Evolutionary conservation across 2,329 filamentous ascomycete genomes (phyloP), one percentile per base, ranked within the genome.

Genomic region (Penicillium sp.): DNA sequence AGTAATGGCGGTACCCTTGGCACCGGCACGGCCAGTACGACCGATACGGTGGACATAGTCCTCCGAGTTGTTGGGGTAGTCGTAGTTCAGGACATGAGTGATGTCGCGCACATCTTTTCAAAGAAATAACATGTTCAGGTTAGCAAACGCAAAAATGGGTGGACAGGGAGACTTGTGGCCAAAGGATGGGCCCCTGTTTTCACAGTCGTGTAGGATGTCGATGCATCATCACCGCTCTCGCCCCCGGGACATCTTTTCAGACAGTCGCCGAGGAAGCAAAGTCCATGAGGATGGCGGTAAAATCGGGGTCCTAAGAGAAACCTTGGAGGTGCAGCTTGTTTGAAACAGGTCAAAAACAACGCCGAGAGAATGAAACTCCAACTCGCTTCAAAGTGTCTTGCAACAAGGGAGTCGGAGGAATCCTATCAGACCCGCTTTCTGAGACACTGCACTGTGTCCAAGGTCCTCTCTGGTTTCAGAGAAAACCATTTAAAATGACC

Each of bases 21-120:
- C 85, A 76, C 93, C 93, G 68, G 81, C 81, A 78, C 81, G 81
- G 73, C 77, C 81, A 67, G 81, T 84, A 74, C 81, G 79, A 67
- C 81, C 81, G 68, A 84, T 84, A 66, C 81, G 81, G 70, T 84
- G 81, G 68, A 84, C 79, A 63, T 84, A 84, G 65, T 84, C 81
- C 70, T 84, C 81, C 63, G 81, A 83, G 70, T 84, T 97, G 80
- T 97, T 97, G 73, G 91, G 91, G 76, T 97, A 97, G 73, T 97
- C 93, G 88, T 97, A 96, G 84, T 97, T 97, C 77, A 98, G 82
- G 76, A 98, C 93, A 78, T 98, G 93, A 76, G 93, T 97, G 79
- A 98, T 98, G 82, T 98, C 95, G 78, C 90, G 91, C 79, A 98
- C 93, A 86, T 98, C 93, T 97, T 96, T 69, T 53, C 40, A 76